Conservation (phyloP, 495 filamentous ascomycete genomes). For the Aspergillus funiculosus region DNA sequence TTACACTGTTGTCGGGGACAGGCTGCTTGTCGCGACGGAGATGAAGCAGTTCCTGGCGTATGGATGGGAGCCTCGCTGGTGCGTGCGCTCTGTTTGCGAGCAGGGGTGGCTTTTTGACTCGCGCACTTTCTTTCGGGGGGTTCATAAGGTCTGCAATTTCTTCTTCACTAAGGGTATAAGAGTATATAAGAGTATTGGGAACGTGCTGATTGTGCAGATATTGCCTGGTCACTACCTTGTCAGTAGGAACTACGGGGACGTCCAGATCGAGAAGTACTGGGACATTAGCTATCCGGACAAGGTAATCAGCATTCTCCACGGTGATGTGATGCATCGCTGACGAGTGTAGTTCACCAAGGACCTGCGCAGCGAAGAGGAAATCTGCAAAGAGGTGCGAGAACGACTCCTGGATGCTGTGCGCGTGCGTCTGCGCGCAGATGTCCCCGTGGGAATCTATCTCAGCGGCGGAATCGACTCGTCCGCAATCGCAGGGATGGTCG, state of each 20-base stretch:
- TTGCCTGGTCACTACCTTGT: conserved; percentile 18
- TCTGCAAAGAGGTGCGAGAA: conserved; percentile 41
- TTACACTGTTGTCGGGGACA: conserved; percentile 31
- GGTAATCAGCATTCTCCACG: conserved; percentile 18
- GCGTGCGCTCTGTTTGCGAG: conserved; percentile 35
- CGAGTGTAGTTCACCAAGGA: conserved; percentile 13
- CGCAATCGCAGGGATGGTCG: conserved; percentile 48
- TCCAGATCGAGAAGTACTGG: conserved; percentile 40
- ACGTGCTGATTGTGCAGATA: conserved; percentile 13
- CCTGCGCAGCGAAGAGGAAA: conserved; percentile 37
- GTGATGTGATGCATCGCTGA: neutral
- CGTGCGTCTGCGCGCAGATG: conserved; percentile 48
- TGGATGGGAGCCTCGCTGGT: conserved; percentile 45
- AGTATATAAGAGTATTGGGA: too few species aligned
- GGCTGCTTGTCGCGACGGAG: conserved; percentile 38
- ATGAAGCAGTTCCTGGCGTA: conserved; percentile 42
- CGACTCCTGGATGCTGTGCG: conserved; percentile 42
- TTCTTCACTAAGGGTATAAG: too few species aligned
- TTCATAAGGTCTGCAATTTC: conserved; percentile 29
- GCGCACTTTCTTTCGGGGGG: conserved; percentile 43
- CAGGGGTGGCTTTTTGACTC: conserved; percentile 31
- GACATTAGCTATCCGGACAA: conserved; percentile 45
- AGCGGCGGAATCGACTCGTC: conserved; percentile 50
- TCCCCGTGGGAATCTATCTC: conserved; percentile 47
- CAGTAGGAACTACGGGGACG: conserved; percentile 19